These are phyloP conservation scores for Kodamaea kakaduensis DNA, from an alignment of 805 yeast genomes.

Conservation along the genomic window DNA sequence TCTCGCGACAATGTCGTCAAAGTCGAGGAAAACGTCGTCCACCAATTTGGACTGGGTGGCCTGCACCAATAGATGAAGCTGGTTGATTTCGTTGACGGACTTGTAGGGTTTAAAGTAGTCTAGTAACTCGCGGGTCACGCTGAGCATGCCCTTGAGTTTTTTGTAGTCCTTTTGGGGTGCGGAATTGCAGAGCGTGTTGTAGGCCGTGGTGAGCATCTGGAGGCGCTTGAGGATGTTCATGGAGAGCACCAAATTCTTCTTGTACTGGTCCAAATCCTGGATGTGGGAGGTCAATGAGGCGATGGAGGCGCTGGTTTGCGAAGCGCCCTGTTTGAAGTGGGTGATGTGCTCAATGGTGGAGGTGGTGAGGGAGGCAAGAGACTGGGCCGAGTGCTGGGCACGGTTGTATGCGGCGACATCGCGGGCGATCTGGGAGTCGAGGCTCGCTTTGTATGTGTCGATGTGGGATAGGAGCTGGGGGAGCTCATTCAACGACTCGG, in stretches of 20 bases:
- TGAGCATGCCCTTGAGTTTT: conserved; percentile 57
- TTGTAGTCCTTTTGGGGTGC: conserved; percentile 45
- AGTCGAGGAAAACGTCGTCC: conserved; percentile 70
- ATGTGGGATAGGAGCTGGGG: conserved; percentile 49
- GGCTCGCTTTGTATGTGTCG: conserved; percentile 44
- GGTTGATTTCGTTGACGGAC: conserved; percentile 75
- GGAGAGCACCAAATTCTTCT: conserved; percentile 75
- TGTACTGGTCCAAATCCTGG: conserved; percentile 73
- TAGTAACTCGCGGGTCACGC: conserved; percentile 71
- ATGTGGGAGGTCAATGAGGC: conserved; percentile 72
- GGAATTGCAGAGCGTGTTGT: conserved; percentile 52
- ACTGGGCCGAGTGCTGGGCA: conserved; percentile 15
- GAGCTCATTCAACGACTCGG: conserved; percentile 48
- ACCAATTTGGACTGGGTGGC: conserved; percentile 57
- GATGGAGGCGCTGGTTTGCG: conserved; percentile 57
- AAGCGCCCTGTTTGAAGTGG: conserved; percentile 46
- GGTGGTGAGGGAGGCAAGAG: conserved; percentile 31
- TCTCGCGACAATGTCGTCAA: conserved; percentile 44
- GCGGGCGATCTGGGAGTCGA: conserved; percentile 43
- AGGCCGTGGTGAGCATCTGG: conserved; percentile 79
- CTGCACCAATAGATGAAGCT: conserved; percentile 54
- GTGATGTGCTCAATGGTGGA: conserved; percentile 43
- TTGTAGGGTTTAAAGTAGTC: conserved; percentile 74
- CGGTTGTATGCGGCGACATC: conserved; percentile 34
- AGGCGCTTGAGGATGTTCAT: conserved; percentile 84